A percentile compares a stretch with the other conserved stretches of the same genome.
Conservation (phyloP, 192 early-diverging fungal genomes). For the Coemansia sp. region DNA sequence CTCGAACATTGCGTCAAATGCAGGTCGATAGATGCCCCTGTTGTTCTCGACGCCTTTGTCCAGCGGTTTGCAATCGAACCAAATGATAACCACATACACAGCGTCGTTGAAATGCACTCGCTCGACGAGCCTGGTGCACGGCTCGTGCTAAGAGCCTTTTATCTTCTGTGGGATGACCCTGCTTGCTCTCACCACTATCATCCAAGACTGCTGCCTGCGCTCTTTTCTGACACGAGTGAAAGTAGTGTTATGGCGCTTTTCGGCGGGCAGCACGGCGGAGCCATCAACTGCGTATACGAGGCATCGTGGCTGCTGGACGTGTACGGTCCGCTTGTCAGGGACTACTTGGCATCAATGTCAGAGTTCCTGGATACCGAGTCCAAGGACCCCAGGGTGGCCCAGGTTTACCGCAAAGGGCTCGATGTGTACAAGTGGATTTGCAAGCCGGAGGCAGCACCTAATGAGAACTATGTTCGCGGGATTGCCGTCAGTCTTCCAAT, state of each 20-base stretch:
- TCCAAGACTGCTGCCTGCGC: neutral
- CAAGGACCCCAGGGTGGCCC: slow-evolving; percentile 51
- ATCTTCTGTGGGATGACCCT: slow-evolving; percentile 3
- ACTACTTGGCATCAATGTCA: slow-evolving; percentile 72
- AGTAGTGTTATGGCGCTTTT: slow-evolving; percentile 74
- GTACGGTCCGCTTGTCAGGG: slow-evolving; percentile 68
- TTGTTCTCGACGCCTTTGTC: slow-evolving; percentile 8
- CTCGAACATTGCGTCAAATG: slow-evolving; percentile 9
- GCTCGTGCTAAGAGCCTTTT: slow-evolving; percentile 13
- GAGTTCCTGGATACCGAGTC: slow-evolving; percentile 61
- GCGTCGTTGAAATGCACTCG: neutral
- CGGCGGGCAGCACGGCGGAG: slow-evolving; percentile 90
- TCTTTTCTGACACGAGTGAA: slow-evolving; percentile 51
- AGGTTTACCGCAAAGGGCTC: slow-evolving; percentile 64
- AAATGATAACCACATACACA: slow-evolving; percentile 13
- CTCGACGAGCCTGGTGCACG: slow-evolving; percentile 10
- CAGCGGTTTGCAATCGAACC: neutral
- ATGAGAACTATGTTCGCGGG: slow-evolving; percentile 65
- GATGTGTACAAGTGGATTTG: slow-evolving; percentile 80
- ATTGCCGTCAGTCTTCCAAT: slow-evolving; percentile 77
- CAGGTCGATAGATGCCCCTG: neutral
- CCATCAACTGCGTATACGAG: slow-evolving; percentile 81
- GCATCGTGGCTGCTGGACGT: slow-evolving; percentile 68
- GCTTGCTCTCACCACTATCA: neutral
- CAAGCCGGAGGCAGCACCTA: slow-evolving; percentile 65